Base-by-base conservation (phyloP, 164 flowering plant genomes). In the Aristolochia fimbriata region DNA sequence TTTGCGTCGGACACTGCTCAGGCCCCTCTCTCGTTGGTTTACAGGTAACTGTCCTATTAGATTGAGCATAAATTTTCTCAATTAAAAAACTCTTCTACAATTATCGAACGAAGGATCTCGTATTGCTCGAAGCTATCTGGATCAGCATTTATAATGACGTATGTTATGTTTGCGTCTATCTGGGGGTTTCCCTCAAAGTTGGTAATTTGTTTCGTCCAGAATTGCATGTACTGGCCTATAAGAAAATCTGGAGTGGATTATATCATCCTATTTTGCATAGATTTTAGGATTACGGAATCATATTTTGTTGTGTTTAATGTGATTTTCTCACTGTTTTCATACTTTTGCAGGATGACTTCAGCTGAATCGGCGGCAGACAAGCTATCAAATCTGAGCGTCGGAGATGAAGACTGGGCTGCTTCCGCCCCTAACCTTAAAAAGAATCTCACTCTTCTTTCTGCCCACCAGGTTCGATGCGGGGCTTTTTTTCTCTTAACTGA, bases 361-460 rank as follows among this genome's bases (percentile, higher is more conserved):
- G 59, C 62, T 50, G 78, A 56, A 22, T 69, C 74, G 15, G 53
- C 74, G 19, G 58, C 72, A 1, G 79, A 70, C 25, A 62, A 57
- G 20, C 74, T 82, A 48, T 78, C 81, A 10, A 64, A 74, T 24
- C 75, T 77, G 43, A 57, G 22, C 48, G 71, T 77, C 65, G 45
- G 50, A 51, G 83, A 61, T 62, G 85, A 62, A n/a, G 80, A 72
- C 66, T 76, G 64, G 74, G 70, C 65, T 47, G 58, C 79, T 21
- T 74, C 74, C 4, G 74, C 72, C 21, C 83, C 88, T 2, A 77
- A 71, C 72, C 82, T 88, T n/a, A 74, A 54, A 51, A 77, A 76
- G 62, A 88, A 86, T 65, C 84, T 88, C 61, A 47, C 56, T 30
- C 70, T 88, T 68, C 78, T 88, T 37, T 76, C 89, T 2, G 68